Percentiles rank a stretch among this genome's conserved stretches.
These are phyloP conservation scores for Nakaseomyces kungkrabaensis DNA, from an alignment of 1,139 yeast genomes.

Conservation along the genomic window DNA sequence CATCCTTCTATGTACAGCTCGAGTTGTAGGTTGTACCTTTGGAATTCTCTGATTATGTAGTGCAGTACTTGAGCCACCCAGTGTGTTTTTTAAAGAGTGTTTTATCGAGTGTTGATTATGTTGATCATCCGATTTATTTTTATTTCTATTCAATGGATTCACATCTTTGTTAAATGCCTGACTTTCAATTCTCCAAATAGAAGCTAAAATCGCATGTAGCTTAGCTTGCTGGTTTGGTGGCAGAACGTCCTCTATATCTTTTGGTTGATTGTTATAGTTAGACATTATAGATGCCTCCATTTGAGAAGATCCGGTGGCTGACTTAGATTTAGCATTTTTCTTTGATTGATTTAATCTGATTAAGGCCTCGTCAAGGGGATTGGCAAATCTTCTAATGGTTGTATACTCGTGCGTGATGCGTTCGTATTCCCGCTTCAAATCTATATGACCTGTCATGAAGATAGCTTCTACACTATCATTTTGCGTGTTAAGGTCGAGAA, in stretches of 20 bases:
- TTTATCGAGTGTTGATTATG: conserved; percentile 9
- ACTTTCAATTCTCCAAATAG: conserved; percentile 26
- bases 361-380: conserved; percentile 59
- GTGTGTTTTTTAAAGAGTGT: conserved; percentile 15
- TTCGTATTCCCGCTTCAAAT: conserved; percentile 65
- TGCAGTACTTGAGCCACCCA: conserved; percentile 12
- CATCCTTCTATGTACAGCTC: conserved; percentile 28
- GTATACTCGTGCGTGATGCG: conserved; percentile 63
- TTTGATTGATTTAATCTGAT: conserved; percentile 32
- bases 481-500: conserved; percentile 43
- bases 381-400: conserved; percentile 56
- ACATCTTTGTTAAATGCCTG: conserved; percentile 19
- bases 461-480: conserved; percentile 19
- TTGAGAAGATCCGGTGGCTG: conserved; percentile 5
- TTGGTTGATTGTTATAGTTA: conserved; percentile 5
- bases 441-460: conserved; percentile 46
- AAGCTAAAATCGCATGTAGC: conserved; percentile 18
- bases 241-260: conserved; percentile 16
- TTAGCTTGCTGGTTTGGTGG: conserved; percentile 17
- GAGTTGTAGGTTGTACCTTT: conserved; percentile 27
- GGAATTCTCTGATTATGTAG: conserved; percentile 23
- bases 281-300: background rate
- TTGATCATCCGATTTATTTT: conserved; percentile 3
- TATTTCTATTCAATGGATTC: conserved; percentile 17
- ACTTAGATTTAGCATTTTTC: conserved; percentile 9